phyloP scores from a whole-genome alignment of 2,329 filamentous ascomycete species.

The Talaromyces amestolkiae region DNA sequence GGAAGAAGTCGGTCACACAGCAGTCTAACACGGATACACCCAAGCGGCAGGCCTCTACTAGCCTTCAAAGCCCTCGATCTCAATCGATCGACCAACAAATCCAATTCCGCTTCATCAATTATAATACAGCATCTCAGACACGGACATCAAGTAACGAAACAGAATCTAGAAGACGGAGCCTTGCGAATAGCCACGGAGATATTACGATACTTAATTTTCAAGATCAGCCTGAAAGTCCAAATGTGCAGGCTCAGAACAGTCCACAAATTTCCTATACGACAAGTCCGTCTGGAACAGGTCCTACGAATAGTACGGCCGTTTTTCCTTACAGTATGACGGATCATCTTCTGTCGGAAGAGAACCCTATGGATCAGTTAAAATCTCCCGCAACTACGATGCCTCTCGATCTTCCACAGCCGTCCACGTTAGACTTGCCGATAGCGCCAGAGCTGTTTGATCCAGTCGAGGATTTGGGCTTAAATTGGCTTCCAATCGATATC shows the following conservation, averaged over 20 bases:
- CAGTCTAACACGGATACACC: neutral
- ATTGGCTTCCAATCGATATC: conserved; percentile 38
- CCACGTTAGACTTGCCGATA: conserved; percentile 26
- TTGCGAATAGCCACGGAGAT: neutral
- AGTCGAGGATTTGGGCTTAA: conserved; percentile 32
- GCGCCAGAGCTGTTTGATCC: conserved; percentile 29
- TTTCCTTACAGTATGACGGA: neutral
- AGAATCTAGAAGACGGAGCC: neutral
- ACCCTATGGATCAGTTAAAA: neutral
- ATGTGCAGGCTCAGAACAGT: conserved; percentile 16
- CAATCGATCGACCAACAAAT: conserved; percentile 25
- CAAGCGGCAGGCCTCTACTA: neutral
- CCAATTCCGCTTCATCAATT: conserved; percentile 24
- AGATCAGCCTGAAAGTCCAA: neutral
- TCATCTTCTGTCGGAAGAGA: neutral
- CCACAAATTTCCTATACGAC: conserved; percentile 18
- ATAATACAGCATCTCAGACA: neutral
- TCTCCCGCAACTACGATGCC: conserved; percentile 11
- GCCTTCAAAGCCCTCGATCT: conserved; percentile 13
- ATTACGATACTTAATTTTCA: neutral
- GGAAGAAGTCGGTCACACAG: neutral
- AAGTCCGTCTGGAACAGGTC: conserved; percentile 18
- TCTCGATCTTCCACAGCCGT: conserved; percentile 24
- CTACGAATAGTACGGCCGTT: neutral
- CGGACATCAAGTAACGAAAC: neutral